Evolutionary conservation across 345 rosid species (phyloP).

Genomic region (Angophora floribunda): DNA sequence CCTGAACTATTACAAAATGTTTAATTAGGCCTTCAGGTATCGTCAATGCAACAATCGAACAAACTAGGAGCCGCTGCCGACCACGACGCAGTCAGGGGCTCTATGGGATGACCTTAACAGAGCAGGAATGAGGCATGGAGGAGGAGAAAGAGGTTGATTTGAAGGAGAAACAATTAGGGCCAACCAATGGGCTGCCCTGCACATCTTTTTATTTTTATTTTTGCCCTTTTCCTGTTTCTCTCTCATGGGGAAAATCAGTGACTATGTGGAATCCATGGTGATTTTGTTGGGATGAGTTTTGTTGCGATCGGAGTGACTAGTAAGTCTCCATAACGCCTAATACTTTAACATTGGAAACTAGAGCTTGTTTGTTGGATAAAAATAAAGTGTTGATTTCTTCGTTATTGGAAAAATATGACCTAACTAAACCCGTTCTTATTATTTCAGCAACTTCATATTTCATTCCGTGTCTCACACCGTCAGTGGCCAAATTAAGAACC

Average conservation of each 20-base stretch:
- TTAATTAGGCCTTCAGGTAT: not conserved
- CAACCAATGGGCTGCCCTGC: not conserved
- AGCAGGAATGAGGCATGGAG: not conserved
- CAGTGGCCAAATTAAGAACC: not conserved
- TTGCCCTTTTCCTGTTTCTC: not conserved
- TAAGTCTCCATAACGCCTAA: not conserved
- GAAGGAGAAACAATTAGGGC: not conserved
- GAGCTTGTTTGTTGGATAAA: not conserved
- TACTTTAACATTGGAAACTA: not conserved
- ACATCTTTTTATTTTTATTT: not conserved
- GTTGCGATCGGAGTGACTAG: not conserved
- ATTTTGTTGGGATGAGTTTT: not conserved
- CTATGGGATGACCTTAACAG: not conserved
- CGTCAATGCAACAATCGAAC: not conserved
- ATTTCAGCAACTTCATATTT: not conserved
- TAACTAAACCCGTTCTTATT: not conserved
- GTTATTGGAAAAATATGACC: not conserved
- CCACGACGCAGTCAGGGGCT: not conserved
- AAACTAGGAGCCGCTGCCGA: not conserved
- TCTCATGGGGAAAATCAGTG: not conserved
- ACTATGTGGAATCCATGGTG: not conserved
- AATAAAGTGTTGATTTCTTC: not conserved
- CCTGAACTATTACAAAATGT: not conserved
- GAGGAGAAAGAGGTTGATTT: not conserved
- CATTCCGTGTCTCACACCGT: not conserved